A percentile compares a stretch with the other conserved stretches of the same genome.
These are phyloP conservation scores for Sphagnum magellanicum DNA, from an alignment of 228 moss, liverwort and hornwort genomes.

Conservation along the genomic window DNA sequence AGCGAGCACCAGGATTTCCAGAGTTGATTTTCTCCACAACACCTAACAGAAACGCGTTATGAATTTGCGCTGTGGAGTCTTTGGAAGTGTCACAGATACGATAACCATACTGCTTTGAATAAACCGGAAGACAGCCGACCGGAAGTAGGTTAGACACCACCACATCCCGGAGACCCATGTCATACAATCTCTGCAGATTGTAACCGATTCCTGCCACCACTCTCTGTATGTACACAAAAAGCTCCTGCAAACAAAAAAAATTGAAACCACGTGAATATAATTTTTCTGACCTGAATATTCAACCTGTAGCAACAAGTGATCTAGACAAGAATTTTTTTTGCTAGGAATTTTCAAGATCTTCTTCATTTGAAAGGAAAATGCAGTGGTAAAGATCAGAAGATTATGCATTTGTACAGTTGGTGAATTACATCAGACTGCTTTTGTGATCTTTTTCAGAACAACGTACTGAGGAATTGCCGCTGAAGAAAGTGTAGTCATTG, in stretches of 20 bases:
- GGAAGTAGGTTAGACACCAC: constrained; percentile 1
- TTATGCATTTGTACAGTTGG: background rate
- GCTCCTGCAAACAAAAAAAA: background rate
- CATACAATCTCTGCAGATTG: background rate
- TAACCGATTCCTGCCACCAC: constrained; percentile 3
- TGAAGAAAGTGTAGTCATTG: constrained; percentile 3
- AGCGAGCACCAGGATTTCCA: constrained; percentile 1
- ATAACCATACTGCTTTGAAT: background rate
- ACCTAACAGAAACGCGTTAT: background rate
- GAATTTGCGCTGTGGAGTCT: background rate
- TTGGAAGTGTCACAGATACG: background rate
- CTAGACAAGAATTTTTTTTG: background rate
- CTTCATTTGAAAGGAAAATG: background rate
- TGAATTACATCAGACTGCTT: too few relatives aligned
- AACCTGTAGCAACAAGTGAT: background rate
- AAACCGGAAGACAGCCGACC: background rate
- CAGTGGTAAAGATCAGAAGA: background rate
- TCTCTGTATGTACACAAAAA: background rate
- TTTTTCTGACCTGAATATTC: background rate
- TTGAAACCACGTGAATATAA: too few relatives aligned
- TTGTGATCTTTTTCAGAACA: too few relatives aligned
- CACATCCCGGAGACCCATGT: background rate
- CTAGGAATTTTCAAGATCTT: background rate
- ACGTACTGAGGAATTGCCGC: constrained; percentile 1
- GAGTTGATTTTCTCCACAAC: background rate